Base-by-base conservation (phyloP, 805 yeast genomes). In the Kockiozyma suomiensis region DNA sequence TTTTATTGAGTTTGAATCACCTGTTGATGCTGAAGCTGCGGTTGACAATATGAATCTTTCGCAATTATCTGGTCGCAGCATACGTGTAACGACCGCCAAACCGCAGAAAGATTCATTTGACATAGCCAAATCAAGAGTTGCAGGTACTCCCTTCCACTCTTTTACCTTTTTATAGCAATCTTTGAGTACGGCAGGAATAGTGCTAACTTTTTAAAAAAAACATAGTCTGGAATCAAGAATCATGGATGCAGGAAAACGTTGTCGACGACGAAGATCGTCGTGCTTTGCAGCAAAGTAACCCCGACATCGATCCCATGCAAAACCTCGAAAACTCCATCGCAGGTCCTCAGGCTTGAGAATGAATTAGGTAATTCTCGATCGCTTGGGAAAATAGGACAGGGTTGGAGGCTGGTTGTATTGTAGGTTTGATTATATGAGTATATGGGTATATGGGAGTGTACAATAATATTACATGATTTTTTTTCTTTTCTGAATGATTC, bases 21-120 rank as follows among this genome's bases (percentile, higher is more conserved):
- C 62, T 5, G 68, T 59, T 3, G 76, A 73, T 50, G 76, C 75
- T 6, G 68, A 54, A 33, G 69, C 72, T 2, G 76, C 76, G 0
- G 65, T 72, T 13, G 75, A 73, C 41, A 73, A 73, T 54, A 66
- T 71, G 71, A 68, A 72, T 21, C 67, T 66, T 5, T 50, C 70
- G 2, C 66, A 65, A 47, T 50, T 74, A 15, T 56, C 59, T 30
- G 74, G 73, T 17, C 50, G 59, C 38, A 62, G 61, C 8, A 45
- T 73, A 23, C 56, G 62, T 25, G 76, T 72, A 3, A 38, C 65
- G 13, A 25, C 42, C 15, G 61, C 69, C 13, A 66, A 55, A 46
- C 58, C 66, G 21, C 58, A 67, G 41, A 52, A 56, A 4, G 53
- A 55, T 28, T 41, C 45, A 13, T 62, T 62, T 37, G 61, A 59